These are phyloP conservation scores for Fraxinus xanthoxyloides DNA, from an alignment of 305 asterid genomes.

Conservation along the genomic window DNA sequence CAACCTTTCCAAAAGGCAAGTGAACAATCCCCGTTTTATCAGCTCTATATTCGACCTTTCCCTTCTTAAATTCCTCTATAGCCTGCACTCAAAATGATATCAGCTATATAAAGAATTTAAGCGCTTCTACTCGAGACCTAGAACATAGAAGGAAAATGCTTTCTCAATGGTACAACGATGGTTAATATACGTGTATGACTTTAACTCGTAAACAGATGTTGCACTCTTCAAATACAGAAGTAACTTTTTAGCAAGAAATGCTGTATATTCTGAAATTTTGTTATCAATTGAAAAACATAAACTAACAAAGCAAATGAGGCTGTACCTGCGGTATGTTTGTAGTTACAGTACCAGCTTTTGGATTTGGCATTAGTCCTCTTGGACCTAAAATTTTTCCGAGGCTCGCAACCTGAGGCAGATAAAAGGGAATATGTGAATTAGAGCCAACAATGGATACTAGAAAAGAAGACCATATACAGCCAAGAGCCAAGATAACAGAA, in stretches of 20 bases:
- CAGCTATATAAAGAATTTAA: neutral
- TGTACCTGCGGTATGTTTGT: constrained; percentile 90
- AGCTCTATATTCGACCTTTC: constrained; percentile 93
- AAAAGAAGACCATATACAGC: neutral
- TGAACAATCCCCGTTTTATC: constrained; percentile 99
- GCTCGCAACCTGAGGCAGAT: constrained; percentile 70
- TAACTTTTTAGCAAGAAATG: constrained; percentile 1
- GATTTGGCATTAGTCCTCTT: constrained; percentile 95
- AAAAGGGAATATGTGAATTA: constrained; percentile 9
- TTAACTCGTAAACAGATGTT: neutral
- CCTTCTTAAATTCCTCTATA: constrained; percentile 89
- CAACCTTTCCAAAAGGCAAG: constrained; percentile 84
- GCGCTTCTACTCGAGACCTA: neutral
- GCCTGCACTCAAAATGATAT: constrained; percentile 50
- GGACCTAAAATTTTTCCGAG: constrained; percentile 92
- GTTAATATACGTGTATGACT: neutral
- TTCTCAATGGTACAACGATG: neutral
- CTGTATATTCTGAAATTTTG: neutral
- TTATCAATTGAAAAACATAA: neutral
- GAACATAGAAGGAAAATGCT: neutral
- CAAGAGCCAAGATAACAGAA: neutral
- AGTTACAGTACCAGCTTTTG: constrained; percentile 96
- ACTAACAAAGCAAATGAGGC: constrained; percentile 5
- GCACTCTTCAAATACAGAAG: neutral
- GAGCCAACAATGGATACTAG: neutral